Percentiles rank a stretch among this genome's conserved stretches.
phyloP scores from a whole-genome alignment of 73 alveolate species.

The Tetrahymena elliotti region DNA sequence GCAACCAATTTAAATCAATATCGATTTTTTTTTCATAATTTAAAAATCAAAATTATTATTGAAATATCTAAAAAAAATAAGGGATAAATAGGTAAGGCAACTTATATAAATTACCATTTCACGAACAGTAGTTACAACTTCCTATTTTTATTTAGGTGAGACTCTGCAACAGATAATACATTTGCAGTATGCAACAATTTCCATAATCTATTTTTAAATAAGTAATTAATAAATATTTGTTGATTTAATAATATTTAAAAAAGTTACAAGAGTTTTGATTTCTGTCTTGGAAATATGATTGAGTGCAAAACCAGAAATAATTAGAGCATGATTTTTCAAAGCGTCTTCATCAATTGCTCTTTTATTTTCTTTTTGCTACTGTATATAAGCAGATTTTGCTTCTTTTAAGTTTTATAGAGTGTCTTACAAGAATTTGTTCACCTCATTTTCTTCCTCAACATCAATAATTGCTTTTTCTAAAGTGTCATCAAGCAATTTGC shows the following conservation, averaged over 20 bases:
- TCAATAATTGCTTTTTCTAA: constrained; percentile 21
- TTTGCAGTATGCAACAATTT: constrained; percentile 44
- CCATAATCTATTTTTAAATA: constrained; percentile 26
- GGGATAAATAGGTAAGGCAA: too few species aligned
- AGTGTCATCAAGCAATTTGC: constrained; percentile 40
- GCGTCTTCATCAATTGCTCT: neutral
- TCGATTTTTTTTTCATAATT: too few species aligned
- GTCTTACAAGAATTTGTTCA: neutral
- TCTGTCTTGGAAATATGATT: neutral
- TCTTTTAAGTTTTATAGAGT: neutral
- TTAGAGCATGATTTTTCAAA: neutral
- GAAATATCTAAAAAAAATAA: too few species aligned
- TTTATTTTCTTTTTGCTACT: neutral
- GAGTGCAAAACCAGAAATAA: neutral
- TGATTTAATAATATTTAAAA: constrained; percentile 14
- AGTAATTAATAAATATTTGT: constrained; percentile 17
- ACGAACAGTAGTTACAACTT: constrained; percentile 59
- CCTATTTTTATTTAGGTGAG: constrained; percentile 65
- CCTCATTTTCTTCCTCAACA: constrained; percentile 44
- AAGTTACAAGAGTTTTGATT: neutral
- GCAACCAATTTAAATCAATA: too few species aligned
- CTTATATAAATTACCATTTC: neutral
- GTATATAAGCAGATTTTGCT: neutral
- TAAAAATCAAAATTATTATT: too few species aligned
- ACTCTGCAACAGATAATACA: constrained; percentile 77